Base-by-base conservation (phyloP, 768 basidiomycete genomes). In the Boletus bicolor region DNA sequence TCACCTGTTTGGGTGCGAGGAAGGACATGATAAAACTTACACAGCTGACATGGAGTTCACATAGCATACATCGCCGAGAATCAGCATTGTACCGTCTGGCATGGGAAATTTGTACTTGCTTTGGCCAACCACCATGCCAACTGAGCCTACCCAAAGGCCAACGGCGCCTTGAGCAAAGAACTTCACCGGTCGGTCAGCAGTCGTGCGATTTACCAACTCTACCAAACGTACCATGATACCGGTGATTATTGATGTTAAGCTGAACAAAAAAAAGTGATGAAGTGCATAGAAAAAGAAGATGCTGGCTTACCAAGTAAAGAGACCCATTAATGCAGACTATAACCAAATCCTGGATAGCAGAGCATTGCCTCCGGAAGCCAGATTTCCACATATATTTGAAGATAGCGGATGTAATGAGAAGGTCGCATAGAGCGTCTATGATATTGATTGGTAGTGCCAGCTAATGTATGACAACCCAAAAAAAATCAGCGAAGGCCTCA, bases 351-450 rank as follows among this genome's bases (percentile, higher is more conserved):
- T 45, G 60, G 12, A 61, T 49, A 11, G 35, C 37, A 21, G 34
- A 50, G 3, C 53, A 52, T n/a, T 17, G 50, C 17, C 32, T 54
- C 19, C 43, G 56, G 39, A 61, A 54, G 19, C 51, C 51, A 34
- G 60, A 52, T 42, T 17, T 52, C 60, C 60, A 61, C 51, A 61
- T 41, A 28, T 61, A 61, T 41, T 61, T 61, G 36, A 61, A 37
- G 44, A 53, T 39, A 9, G 36, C 34, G 5, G 1, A 35, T 32
- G 54, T 51, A 34, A 59, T 59, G 42, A 61, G n/a, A 28, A 61
- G n/a, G 35, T 59, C 54, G 15, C 60, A 55, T 5, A 53, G 0
- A 14, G 41, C 46, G 39, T 44, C 48, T n/a, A 54, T 14, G 11
- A 4, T 6, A 7, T 4, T 4, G 26, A 28, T 28, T 4, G 26